Evolutionary conservation across 2,329 filamentous ascomycete genomes (phyloP).

Genomic region (Aurifilum marmelostoma): DNA sequence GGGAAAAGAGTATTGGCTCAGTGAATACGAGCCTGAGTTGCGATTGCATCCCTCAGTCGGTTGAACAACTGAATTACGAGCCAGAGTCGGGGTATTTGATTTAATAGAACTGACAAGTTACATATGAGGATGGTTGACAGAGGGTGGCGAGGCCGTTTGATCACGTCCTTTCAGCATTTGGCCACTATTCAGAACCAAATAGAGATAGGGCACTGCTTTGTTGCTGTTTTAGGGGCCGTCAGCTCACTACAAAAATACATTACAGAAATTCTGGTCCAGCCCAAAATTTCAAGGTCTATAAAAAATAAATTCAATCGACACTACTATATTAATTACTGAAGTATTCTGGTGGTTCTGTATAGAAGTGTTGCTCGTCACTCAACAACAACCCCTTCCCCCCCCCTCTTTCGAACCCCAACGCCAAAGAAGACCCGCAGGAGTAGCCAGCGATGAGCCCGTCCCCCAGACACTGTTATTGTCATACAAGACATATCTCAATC

Average conservation of each 20-base stretch:
- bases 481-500: neutral
- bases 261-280: neutral
- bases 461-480: no score
- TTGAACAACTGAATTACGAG: no score
- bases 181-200: constrained; percentile 16
- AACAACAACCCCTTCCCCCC: no score
- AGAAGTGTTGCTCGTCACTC: neutral
- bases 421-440: no score
- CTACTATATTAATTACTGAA: neutral
- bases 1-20: neutral
- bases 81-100: neutral
- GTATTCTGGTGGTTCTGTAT: neutral
- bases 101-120: neutral
- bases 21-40: neutral
- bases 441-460: no score
- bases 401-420: no score
- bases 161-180: constrained; percentile 11
- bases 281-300: neutral
- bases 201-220: neutral
- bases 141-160: neutral
- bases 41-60: neutral
- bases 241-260: neutral
- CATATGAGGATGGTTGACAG: neutral
- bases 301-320: neutral
- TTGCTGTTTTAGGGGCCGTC: neutral